Conservation (phyloP, 2,329 filamentous ascomycete species). For the Aspergillus pseudonomiae region DNA sequence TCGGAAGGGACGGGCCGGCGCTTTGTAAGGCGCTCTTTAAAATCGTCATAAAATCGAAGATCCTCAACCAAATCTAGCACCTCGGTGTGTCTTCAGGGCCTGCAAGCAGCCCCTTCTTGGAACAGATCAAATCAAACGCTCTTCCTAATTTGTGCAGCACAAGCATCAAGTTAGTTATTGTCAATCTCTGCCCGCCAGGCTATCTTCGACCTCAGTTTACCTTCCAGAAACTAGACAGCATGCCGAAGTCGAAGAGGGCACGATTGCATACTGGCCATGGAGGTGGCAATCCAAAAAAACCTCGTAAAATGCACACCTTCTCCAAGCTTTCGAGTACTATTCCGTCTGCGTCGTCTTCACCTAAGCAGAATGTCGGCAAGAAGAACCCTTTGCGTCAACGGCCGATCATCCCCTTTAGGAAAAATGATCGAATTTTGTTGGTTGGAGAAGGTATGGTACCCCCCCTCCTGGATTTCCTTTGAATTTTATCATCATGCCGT, state of each 20-base stretch:
- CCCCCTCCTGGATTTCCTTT: neutral
- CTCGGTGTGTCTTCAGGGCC: neutral
- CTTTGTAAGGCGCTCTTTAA: neutral
- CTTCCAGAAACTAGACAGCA: conserved; percentile 8
- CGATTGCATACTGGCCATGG: conserved; percentile 12
- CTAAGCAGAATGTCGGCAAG: conserved; percentile 3
- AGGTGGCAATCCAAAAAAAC: conserved; percentile 13
- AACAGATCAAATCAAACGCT: neutral
- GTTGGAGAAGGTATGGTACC: conserved; percentile 47
- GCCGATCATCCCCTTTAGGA: conserved; percentile 45
- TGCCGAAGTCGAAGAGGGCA: conserved; percentile 30
- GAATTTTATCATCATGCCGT: neutral
- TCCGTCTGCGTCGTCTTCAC: neutral
- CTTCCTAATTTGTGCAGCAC: neutral
- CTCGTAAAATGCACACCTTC: conserved; percentile 34
- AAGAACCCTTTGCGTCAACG: conserved; percentile 26
- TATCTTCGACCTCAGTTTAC: neutral
- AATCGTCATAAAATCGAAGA: neutral
- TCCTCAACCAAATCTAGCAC: no score
- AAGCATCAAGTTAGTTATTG: neutral
- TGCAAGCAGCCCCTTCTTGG: neutral
- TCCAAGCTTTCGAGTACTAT: conserved; percentile 28
- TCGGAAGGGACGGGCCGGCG: neutral
- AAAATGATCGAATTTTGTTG: conserved; percentile 45
- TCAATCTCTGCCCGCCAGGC: neutral